Evolutionary conservation across 148 eudicot genomes (phyloP), one percentile per base, ranked within the genome.

Genomic region (Oxyria digyna): DNA sequence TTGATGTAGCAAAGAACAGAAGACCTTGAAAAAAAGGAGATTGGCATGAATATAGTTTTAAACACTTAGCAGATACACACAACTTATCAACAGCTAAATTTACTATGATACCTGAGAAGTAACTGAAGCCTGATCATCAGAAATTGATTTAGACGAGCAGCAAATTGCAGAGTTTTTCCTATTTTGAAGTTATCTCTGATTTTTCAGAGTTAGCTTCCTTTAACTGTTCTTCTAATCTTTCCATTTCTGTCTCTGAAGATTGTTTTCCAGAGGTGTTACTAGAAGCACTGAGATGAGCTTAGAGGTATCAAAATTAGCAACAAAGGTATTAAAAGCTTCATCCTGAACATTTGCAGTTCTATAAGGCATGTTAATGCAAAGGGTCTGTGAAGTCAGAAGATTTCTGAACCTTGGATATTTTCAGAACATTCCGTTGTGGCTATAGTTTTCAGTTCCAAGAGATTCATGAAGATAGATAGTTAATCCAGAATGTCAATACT

Each of bases 91-190:
- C 45, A 42, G 15, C n/a, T 42, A 42, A 8, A 42, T 42, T 14
- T 54, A 26, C 26, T 21, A 62, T 6, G 33, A 49, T 89, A 89
- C 98, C 89, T 72, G 87, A 67, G 82, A 72, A 62, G 72, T 71
- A 59, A 74, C 26, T 5, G 62, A 24, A 82, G 90, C 81, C 87
- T 93, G 52, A 93, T 87, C 72, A 86, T 95, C 75, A 88, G 95
- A 72, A 93, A 76, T 84, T 93, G 96, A 95, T 21, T 95, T 78
- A 81, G 90, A 95, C 74, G 92, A 85, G 52, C 90, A 81, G 71
- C 96, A 90, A 66, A 93, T 90, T 57, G 90, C 85, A 49, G 97
- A 93, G 90, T 67, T 93, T 93, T 76, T 93, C 98, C 75, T 85
- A 93, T 74, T 87, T 93, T 27, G 98, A 79, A 67, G 83, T 81